A percentile compares a stretch with the other conserved stretches of the same genome.
These are phyloP conservation scores for Neoarthrinium moseri DNA, from an alignment of 2,329 filamentous ascomycete species.

Conservation along the genomic window DNA sequence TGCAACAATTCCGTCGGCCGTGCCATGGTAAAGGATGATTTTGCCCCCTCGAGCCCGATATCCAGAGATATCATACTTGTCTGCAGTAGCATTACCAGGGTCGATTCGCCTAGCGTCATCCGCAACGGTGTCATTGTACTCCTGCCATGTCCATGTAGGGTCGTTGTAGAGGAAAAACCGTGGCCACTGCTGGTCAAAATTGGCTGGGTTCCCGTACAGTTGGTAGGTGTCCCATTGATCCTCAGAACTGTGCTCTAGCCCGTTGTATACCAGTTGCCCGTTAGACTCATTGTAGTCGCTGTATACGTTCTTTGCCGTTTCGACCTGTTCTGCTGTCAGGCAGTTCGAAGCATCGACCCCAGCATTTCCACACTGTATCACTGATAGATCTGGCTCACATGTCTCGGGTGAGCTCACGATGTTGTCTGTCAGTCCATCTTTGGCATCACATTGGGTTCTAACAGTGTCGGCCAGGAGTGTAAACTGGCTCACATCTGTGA, in stretches of 20 bases:
- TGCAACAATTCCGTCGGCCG: conserved; percentile 25
- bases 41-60: conserved; percentile 24
- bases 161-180: conserved; percentile 14
- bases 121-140: conserved; percentile 26
- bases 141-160: conserved; percentile 24
- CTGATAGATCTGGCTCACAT: conserved; percentile 26
- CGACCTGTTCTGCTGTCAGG: conserved; percentile 36
- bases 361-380: conserved; percentile 14
- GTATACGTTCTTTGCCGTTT: conserved; percentile 25
- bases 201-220: conserved; percentile 18
- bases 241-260: conserved; percentile 44
- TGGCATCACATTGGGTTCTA: conserved; percentile 37
- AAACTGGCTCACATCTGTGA: conserved; percentile 37
- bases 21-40: conserved; percentile 29
- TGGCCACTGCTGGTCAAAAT: conserved; percentile 26
- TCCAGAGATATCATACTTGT: conserved; percentile 27
- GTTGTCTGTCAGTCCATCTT: conserved; percentile 40
- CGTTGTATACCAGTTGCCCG: conserved; percentile 28
- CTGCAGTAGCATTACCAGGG: conserved; percentile 22
- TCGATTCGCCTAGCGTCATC: conserved; percentile 20
- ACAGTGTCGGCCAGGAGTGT: conserved; percentile 39
- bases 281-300: conserved; percentile 21
- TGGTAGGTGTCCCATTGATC: conserved; percentile 22
- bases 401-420: conserved; percentile 37
- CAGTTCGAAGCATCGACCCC: conserved; percentile 23